Conservation (phyloP, 768 basidiomycete species). For the Coprinopsis marcescibilis region DNA sequence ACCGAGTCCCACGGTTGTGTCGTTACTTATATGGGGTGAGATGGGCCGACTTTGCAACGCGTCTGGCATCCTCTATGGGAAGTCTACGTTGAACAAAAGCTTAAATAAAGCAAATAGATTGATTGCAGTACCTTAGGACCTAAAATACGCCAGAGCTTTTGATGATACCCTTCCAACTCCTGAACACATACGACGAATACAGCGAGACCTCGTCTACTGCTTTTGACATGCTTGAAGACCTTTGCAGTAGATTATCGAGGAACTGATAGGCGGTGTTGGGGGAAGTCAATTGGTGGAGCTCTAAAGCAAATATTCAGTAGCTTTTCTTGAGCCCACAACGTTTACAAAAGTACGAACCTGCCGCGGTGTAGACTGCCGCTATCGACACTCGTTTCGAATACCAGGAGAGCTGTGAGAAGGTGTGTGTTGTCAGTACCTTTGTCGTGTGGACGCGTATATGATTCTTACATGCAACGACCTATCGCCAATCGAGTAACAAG, state of each 20-base stretch:
- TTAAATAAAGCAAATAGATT: not conserved
- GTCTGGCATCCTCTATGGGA: not conserved
- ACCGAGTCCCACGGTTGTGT: too few relatives aligned
- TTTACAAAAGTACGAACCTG: slow-evolving; percentile 36
- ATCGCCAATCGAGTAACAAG: slow-evolving; percentile 56
- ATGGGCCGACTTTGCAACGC: slow-evolving; percentile 2
- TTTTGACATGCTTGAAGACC: slow-evolving; percentile 37
- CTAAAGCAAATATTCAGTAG: slow-evolving; percentile 26
- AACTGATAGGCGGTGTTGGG: slow-evolving; percentile 62
- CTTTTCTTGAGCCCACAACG: not conserved
- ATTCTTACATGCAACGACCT: slow-evolving; percentile 45
- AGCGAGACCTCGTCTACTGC: slow-evolving; percentile 46
- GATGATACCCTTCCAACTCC: slow-evolving; percentile 68
- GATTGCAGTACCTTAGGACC: not conserved
- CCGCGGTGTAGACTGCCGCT: slow-evolving; percentile 64
- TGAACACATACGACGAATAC: slow-evolving; percentile 56
- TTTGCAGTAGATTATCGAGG: slow-evolving; percentile 56
- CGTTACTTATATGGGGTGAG: too few relatives aligned
- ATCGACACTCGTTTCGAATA: slow-evolving; percentile 63
- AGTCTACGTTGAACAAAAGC: not conserved
- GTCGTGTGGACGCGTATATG: slow-evolving; percentile 14
- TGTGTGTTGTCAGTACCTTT: slow-evolving; percentile 5
- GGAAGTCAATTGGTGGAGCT: slow-evolving; percentile 79
- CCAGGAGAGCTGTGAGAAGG: slow-evolving; percentile 53
- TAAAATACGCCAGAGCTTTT: slow-evolving; percentile 59